Conservation (phyloP, 2,329 filamentous ascomycete species). For the Fusarium marasasianum region DNA sequence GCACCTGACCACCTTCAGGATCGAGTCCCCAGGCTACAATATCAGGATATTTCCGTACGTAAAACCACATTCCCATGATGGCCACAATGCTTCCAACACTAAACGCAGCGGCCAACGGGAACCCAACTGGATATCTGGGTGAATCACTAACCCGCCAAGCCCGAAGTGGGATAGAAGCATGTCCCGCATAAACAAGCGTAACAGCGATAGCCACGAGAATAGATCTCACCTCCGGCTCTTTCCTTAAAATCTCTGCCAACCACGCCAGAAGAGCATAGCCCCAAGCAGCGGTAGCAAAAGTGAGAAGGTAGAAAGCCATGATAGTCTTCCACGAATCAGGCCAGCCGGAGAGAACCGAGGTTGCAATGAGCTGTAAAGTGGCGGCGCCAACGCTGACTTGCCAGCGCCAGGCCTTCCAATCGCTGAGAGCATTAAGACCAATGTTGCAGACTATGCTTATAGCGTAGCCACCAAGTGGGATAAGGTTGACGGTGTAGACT, state of each 20-base stretch:
- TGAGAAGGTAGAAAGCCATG: slow-evolving; percentile 50
- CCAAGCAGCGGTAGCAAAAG: slow-evolving; percentile 48
- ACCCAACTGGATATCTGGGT: slow-evolving; percentile 31
- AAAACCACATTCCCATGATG: slow-evolving; percentile 31
- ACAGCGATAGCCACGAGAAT: slow-evolving; percentile 33
- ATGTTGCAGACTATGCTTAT: slow-evolving; percentile 58
- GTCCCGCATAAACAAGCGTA: slow-evolving; percentile 34
- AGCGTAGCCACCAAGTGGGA: slow-evolving; percentile 54
- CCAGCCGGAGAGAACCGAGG: slow-evolving; percentile 41
- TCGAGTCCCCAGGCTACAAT: slow-evolving; percentile 27
- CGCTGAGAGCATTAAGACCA: slow-evolving; percentile 63
- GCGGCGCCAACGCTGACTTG: slow-evolving; percentile 62
- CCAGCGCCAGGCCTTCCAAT: slow-evolving; percentile 58
- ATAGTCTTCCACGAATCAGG: slow-evolving; percentile 35
- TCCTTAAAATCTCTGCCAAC: slow-evolving; percentile 43
- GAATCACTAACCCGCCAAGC: slow-evolving; percentile 38
- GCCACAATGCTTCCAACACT: slow-evolving; percentile 33
- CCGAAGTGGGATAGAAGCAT: slow-evolving; percentile 34
- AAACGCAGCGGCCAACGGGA: slow-evolving; percentile 32
- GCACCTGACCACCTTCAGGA: not conserved
- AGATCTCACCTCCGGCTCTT: slow-evolving; percentile 43
- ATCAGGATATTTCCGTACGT: slow-evolving; percentile 25
- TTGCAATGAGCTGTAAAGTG: slow-evolving; percentile 47
- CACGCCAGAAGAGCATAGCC: slow-evolving; percentile 44
- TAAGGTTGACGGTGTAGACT: slow-evolving; percentile 60